phyloP scores from a whole-genome alignment of 208 protist species.

The Acanthamoeba polyphaga region DNA sequence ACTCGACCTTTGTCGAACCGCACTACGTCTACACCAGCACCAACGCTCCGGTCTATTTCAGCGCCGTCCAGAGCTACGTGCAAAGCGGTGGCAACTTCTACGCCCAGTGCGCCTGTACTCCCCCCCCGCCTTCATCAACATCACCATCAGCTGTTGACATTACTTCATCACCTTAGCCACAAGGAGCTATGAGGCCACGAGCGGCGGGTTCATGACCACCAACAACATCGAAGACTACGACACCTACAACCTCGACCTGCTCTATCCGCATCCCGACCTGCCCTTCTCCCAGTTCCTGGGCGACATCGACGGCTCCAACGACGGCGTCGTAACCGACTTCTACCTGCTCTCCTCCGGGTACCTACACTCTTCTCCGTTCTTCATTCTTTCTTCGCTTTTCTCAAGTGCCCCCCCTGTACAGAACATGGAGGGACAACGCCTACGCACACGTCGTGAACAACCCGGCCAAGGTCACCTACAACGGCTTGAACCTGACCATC shows the following conservation, averaged over 20 bases:
- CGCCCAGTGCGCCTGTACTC: not conserved
- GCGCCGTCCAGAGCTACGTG: not conserved
- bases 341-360: not conserved
- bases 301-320: conserved; percentile 14
- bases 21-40: not conserved
- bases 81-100: conserved; percentile 3
- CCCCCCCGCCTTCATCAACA: not conserved
- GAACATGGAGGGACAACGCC: not conserved
- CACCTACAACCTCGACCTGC: not conserved
- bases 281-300: conserved; percentile 38
- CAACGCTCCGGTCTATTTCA: not conserved
- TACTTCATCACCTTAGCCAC: not conserved
- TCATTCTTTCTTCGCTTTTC: no score
- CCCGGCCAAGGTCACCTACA: not conserved
- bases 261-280: not conserved
- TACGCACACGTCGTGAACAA: not conserved
- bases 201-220: not conserved
- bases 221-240: not conserved
- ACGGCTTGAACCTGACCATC: not conserved
- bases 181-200: not conserved
- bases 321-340: not conserved
- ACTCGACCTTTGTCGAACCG: not conserved
- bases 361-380: not conserved
- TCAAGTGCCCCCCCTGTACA: no score
- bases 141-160: no score